Conservation (phyloP, 495 filamentous ascomycete genomes). For the Aspergillus olivimuriae region DNA sequence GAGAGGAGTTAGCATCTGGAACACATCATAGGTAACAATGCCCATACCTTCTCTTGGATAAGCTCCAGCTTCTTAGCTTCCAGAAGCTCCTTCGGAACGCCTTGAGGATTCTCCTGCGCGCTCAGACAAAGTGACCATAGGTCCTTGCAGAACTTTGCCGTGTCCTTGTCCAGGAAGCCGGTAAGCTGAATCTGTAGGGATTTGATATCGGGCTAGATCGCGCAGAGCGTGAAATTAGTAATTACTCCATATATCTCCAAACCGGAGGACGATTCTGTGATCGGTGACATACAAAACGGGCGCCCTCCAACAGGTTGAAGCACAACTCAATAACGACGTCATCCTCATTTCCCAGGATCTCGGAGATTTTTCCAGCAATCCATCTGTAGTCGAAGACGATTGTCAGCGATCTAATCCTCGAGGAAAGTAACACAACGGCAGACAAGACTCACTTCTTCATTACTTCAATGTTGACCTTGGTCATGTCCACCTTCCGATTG, state of each 20-base stretch:
- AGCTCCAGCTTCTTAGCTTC: conserved; percentile 95
- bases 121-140: conserved; percentile 88
- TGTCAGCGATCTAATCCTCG: conserved; percentile 6
- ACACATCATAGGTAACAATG: not conserved
- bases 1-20: conserved; percentile 7
- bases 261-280: not conserved
- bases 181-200: conserved; percentile 87
- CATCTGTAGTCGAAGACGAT: conserved; percentile 50
- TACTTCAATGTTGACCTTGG: conserved; percentile 92
- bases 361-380: conserved; percentile 81
- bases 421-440: not conserved
- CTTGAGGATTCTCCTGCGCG: conserved; percentile 79
- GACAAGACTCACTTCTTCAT: conserved; percentile 76
- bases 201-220: conserved; percentile 84
- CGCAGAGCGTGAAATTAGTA: not conserved
- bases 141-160: conserved; percentile 84
- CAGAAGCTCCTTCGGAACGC: conserved; percentile 87
- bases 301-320: conserved; percentile 79
- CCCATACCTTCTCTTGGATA: conserved; percentile 78
- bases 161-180: conserved; percentile 92
- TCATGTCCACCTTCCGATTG: conserved; percentile 91
- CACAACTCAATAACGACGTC: conserved; percentile 92
- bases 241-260: not conserved
- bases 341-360: conserved; percentile 84
- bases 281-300: conserved; percentile 61